Percentiles rank a stretch among this genome's conserved stretches.
Conservation (phyloP, 2,329 filamentous ascomycete genomes). For the Achaetomium macrosporum region DNA sequence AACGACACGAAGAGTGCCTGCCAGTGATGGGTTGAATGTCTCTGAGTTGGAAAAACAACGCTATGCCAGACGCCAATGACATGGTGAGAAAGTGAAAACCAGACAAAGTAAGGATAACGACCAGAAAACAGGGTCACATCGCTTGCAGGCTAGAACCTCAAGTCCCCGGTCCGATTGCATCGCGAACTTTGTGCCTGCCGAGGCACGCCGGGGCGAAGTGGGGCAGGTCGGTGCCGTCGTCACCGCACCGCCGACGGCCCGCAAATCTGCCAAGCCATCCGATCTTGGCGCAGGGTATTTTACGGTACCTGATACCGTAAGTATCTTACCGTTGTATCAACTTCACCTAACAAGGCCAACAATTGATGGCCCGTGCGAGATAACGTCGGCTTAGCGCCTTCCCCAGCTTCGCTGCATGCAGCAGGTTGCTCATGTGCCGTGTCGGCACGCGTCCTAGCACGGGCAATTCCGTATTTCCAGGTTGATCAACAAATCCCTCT, state of each 20-base stretch:
- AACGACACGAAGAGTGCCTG: too few relatives aligned
- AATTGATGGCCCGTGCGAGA: background rate
- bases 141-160: background rate
- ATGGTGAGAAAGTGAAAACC: background rate
- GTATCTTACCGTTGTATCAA: too few relatives aligned
- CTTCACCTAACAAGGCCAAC: too few relatives aligned
- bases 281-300: too few relatives aligned
- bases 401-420: slow-evolving; percentile 10
- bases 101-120: background rate
- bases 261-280: background rate
- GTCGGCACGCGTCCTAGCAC: slow-evolving; percentile 6
- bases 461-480: background rate
- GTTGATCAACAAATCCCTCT: background rate
- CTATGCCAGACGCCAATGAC: background rate
- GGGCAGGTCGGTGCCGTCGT: slow-evolving; percentile 4
- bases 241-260: slow-evolving; percentile 1
- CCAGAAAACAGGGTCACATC: background rate
- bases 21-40: too few relatives aligned
- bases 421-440: slow-evolving; percentile 3
- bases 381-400: background rate
- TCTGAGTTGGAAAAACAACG: background rate
- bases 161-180: background rate
- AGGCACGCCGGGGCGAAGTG: slow-evolving; percentile 9
- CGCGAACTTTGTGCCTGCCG: slow-evolving; percentile 4
- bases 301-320: too few relatives aligned